Conservation (phyloP, 2,329 filamentous ascomycete genomes). For the Cadophora luteo-olivacea region DNA sequence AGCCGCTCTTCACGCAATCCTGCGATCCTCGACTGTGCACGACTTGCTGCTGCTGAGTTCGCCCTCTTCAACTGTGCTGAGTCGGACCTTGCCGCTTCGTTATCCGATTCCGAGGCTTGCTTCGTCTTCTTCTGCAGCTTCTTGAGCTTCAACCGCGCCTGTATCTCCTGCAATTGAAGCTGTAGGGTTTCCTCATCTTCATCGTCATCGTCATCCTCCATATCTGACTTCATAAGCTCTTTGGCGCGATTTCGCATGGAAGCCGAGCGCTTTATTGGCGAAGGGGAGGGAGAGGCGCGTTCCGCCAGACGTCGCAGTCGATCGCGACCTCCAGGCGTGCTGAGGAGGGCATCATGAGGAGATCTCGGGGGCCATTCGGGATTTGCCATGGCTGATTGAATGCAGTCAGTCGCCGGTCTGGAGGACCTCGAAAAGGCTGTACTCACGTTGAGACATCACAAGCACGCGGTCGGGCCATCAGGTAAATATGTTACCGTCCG, state of each 20-base stretch:
- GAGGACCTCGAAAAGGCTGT: slow-evolving; percentile 14
- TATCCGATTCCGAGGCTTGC: slow-evolving; percentile 42
- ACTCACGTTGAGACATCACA: slow-evolving; percentile 41
- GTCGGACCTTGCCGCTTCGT: slow-evolving; percentile 28
- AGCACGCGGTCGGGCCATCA: slow-evolving; percentile 20
- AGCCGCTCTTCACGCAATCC: slow-evolving; percentile 36
- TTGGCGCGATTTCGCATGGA: slow-evolving; percentile 32
- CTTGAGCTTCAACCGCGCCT: slow-evolving; percentile 87
- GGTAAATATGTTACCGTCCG: slow-evolving; percentile 24
- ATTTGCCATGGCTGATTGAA: slow-evolving; percentile 36
- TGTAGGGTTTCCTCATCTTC: slow-evolving; percentile 90
- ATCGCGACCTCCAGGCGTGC: slow-evolving; percentile 80
- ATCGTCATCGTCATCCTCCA: slow-evolving; percentile 65
- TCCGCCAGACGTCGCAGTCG: slow-evolving; percentile 73
- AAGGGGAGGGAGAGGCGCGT: slow-evolving; percentile 71
- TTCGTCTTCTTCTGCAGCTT: slow-evolving; percentile 73
- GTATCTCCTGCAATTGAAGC: slow-evolving; percentile 85
- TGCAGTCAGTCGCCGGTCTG: slow-evolving; percentile 23
- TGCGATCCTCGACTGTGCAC: slow-evolving; percentile 39
- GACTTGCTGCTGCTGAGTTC: slow-evolving; percentile 38
- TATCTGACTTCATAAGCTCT: slow-evolving; percentile 39
- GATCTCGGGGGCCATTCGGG: slow-evolving; percentile 70
- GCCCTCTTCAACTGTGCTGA: slow-evolving; percentile 33
- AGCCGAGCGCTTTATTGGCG: slow-evolving; percentile 59
- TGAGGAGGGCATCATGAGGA: slow-evolving; percentile 67